These are phyloP conservation scores for Aspergillus nidulans DNA, from an alignment of 495 filamentous ascomycete genomes.

Conservation along the genomic window DNA sequence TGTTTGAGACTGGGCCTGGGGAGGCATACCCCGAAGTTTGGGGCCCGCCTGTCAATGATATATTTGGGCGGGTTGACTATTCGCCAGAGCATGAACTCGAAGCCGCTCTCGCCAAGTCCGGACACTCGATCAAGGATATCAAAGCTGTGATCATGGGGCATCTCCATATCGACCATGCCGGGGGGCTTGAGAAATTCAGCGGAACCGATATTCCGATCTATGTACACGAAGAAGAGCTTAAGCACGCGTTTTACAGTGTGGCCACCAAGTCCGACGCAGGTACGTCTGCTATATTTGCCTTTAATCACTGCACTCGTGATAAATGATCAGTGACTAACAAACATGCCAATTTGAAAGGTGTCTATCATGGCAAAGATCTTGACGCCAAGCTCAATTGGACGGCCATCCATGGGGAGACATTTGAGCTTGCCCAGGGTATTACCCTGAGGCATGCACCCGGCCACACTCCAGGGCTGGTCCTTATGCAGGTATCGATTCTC, in stretches of 20 bases:
- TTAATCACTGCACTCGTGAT: too few species aligned
- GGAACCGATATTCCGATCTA: conserved; percentile 49
- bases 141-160: conserved; percentile 52
- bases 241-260: conserved; percentile 44
- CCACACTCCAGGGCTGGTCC: conserved; percentile 35
- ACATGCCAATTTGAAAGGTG: too few species aligned
- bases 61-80: conserved; percentile 45
- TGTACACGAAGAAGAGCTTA: conserved; percentile 49
- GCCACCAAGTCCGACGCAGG: conserved; percentile 41
- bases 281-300: too few species aligned
- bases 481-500: too few species aligned
- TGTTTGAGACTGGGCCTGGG: conserved; percentile 50
- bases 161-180: conserved; percentile 52
- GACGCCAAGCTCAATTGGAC: conserved; percentile 28
- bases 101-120: conserved; percentile 41
- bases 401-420: conserved; percentile 25
- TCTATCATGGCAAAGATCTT: too few species aligned
- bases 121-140: conserved; percentile 47
- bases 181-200: conserved; percentile 47
- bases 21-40: conserved; percentile 41
- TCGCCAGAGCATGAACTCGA: conserved; percentile 37
- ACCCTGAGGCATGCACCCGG: conserved; percentile 36
- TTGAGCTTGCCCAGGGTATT: conserved; percentile 37
- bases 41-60: conserved; percentile 37
- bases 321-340: too few species aligned